Conservation (phyloP, 805 yeast species). For the Ascoidea asiatica region DNA sequence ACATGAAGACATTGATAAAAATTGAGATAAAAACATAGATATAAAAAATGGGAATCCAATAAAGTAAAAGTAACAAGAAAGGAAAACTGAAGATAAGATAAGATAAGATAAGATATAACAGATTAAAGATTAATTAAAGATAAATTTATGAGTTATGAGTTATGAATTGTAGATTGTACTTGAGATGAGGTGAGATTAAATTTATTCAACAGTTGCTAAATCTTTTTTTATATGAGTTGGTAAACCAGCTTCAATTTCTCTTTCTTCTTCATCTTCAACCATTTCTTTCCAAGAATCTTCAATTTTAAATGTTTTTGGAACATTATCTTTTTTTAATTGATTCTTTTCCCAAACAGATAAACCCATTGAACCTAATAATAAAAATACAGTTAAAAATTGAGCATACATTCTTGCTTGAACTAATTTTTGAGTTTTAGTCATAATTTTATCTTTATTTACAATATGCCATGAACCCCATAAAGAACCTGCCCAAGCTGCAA, state of each 20-base stretch:
- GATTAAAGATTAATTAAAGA: too few relatives aligned
- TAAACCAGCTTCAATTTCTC: neutral
- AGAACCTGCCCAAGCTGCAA: constrained; percentile 70
- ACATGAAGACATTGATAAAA: too few relatives aligned
- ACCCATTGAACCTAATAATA: constrained; percentile 57
- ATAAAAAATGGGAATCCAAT: too few relatives aligned
- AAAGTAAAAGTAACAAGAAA: too few relatives aligned
- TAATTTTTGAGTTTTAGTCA: constrained; percentile 67
- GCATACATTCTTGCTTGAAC: constrained; percentile 90
- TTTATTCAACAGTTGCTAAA: neutral
- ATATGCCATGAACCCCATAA: constrained; percentile 66
- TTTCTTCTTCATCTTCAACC: constrained; percentile 26
- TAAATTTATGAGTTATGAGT: too few relatives aligned
- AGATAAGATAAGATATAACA: too few relatives aligned
- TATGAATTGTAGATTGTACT: too few relatives aligned
- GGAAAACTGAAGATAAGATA: too few relatives aligned
- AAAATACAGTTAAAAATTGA: constrained; percentile 63
- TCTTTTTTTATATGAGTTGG: neutral
- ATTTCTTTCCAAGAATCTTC: constrained; percentile 34
- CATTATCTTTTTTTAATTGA: constrained; percentile 20
- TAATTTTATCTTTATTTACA: constrained; percentile 60
- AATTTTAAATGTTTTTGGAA: constrained; percentile 19
- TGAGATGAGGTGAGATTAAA: too few relatives aligned
- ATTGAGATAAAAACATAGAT: too few relatives aligned
- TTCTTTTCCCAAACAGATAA: constrained; percentile 52